Evolutionary conservation across 176 grass and related monocot species (phyloP).

Genomic region (Carex cristatella): DNA sequence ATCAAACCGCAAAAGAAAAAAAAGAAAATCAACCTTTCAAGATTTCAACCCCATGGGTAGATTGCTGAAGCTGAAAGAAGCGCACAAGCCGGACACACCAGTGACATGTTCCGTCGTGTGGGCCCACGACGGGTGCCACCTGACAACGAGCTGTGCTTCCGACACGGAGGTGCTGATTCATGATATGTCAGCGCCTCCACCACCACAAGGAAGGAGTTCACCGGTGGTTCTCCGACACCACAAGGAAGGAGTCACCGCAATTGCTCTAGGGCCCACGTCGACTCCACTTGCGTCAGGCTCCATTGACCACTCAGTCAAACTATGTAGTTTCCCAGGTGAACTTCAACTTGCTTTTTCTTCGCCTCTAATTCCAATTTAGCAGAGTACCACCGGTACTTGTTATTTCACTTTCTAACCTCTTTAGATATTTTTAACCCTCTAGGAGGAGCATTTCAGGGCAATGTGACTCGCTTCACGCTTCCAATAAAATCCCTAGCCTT

Average conservation of each 20-base stretch:
- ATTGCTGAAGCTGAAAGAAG: constrained; percentile 75
- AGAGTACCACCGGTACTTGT: too few species aligned
- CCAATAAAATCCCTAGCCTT: constrained; percentile 79
- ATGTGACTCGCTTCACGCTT: constrained; percentile 73
- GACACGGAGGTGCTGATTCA: constrained; percentile 61
- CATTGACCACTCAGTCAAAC: constrained; percentile 90
- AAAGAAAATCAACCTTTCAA: neutral
- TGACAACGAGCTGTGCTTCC: constrained; percentile 64
- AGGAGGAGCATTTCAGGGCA: constrained; percentile 84
- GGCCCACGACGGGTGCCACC: constrained; percentile 38
- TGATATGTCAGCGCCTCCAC: constrained; percentile 33
- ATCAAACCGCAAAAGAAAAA: neutral
- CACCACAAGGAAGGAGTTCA: constrained; percentile 61
- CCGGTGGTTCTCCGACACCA: constrained; percentile 49
- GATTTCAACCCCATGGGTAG: constrained; percentile 41
- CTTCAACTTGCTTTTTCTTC: neutral
- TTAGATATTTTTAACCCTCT: neutral
- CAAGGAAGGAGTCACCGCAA: constrained; percentile 76
- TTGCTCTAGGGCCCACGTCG: constrained; percentile 52
- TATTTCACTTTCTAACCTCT: neutral
- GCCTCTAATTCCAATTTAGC: too few species aligned
- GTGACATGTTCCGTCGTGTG: constrained; percentile 59
- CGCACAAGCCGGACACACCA: constrained; percentile 48
- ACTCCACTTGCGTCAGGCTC: constrained; percentile 61
- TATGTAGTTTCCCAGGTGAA: constrained; percentile 72